Evolutionary conservation across 2,329 filamentous ascomycete genomes (phyloP), one percentile per base, ranked within the genome.

Genomic region (Ascochyta rabiei): DNA sequence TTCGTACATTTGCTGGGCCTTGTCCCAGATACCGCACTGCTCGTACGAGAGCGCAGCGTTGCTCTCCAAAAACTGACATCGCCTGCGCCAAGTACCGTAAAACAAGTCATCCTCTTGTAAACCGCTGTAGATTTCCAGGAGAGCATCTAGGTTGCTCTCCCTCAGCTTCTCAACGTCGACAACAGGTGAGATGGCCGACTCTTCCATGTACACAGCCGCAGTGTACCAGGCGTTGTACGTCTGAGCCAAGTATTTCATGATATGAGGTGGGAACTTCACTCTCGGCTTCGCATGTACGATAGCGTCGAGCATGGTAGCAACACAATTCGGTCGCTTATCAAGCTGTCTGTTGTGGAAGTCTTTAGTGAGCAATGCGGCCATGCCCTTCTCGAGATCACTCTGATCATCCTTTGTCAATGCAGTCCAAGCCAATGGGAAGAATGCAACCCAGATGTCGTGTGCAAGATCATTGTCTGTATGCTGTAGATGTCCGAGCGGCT

Each of bases 1-100:
- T 75, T 99, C 95, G 74, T 98, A 99, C 79, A 97, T 89, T 69
- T 90, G 90, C 77, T 99, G 96, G 1, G 96, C 93, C 77, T 98
- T 98, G 68, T 99, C 95, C 96, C 95, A 99, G 85, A 98, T 96
- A 42, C 95, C 95, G 67, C 96, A 96, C 73, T 99, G 96, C 77
- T 99, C 96, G 66, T 97, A 99, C 0, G 95, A 99, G 7, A 99
- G 81, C 1, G 93, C 95, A 13, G 95, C 91, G 71, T 99, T 99
- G 8, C 93, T 98, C 79, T 99, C 96, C 6, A 99, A 89, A 70
- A 96, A 99, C 63, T 96, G 91, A 73, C 93, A 96, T 40, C 95
- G 88, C 52, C 95, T 87, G 55, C 95, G 87, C 95, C 95, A 99
- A 0, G 93, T 96, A 8, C 95, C 95, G 62, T 99, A 98, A 75